phyloP scores from a whole-genome alignment of 2,329 filamentous ascomycete genomes.

The Pseudocercospora macadamiae region DNA sequence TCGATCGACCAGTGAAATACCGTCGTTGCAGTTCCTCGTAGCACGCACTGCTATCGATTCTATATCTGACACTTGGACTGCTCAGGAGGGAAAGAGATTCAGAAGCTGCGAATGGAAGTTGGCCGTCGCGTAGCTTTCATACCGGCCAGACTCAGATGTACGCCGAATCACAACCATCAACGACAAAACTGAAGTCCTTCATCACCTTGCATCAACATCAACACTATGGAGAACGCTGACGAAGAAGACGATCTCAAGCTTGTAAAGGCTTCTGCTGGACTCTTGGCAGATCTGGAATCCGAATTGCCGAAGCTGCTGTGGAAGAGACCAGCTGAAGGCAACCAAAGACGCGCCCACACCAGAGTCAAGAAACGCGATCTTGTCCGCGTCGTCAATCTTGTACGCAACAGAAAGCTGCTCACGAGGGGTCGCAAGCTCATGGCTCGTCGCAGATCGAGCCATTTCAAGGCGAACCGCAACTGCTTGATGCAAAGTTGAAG shows the following conservation, averaged over 20 bases:
- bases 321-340: constrained; percentile 32
- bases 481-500: constrained; percentile 82
- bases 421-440: constrained; percentile 22
- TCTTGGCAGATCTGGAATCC: constrained; percentile 38
- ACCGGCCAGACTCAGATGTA: too few relatives aligned
- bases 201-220: neutral
- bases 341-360: constrained; percentile 38
- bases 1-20: too few relatives aligned
- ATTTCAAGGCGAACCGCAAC: constrained; percentile 93
- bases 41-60: too few relatives aligned
- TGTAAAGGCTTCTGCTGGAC: constrained; percentile 45
- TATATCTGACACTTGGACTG: too few relatives aligned
- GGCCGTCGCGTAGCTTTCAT: too few relatives aligned
- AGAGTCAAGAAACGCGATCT: constrained; percentile 46
- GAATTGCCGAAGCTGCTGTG: constrained; percentile 50
- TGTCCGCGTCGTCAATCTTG: constrained; percentile 42
- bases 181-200: neutral
- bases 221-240: constrained; percentile 42
- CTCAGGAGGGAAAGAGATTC: too few relatives aligned
- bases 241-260: constrained; percentile 52
- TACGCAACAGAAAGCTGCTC: constrained; percentile 23
- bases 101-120: too few relatives aligned
- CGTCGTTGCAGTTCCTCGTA: too few relatives aligned
- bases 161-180: too few relatives aligned
- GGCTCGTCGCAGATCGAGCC: constrained; percentile 65